Base-by-base conservation (phyloP, 495 filamentous ascomycete species). In the Daldinia decipiens region DNA sequence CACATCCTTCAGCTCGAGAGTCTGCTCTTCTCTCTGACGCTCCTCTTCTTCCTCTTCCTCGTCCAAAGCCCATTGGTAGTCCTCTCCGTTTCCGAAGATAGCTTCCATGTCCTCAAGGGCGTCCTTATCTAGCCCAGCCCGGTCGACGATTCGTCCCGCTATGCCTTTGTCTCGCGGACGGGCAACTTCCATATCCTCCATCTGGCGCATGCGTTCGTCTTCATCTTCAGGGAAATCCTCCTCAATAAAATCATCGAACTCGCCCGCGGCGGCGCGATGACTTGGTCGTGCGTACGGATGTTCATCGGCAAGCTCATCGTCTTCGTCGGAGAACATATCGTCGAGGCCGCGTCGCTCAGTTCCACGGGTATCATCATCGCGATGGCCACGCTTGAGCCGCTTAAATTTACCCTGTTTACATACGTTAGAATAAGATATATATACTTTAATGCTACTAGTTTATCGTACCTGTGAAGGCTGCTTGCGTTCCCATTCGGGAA, bases 161-260 rank as follows among this genome's bases (percentile, higher is more conserved):
- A 91, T 83, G 65, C 88, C 86, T 61, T 87, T 84, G 66, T 90
- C 84, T 63, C 84, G 83, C 2, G 93, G 90, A 38, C 91, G 86
- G 60, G 90, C 90, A 63, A 98, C 92, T 71, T 97, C 95, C 72
- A 89, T 84, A 67, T 98, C 95, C 74, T 98, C 95, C 57, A 91
- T 89, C 64, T 92, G 86, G 50, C 87, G 88, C 56, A 90, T 89
- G 19, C 86, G 83, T 71, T 95, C 87, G 43, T 87, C 93, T 60
- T 95, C 93, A 65, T 97, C 94, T 64, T 93, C 93, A 40, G 94
- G 91, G 59, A 91, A 94, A 71, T 98, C 95, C 67, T 97, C 93
- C 73, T 98, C 95, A 74, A 99, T 99, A 81, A 99, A 99, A 76
- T 94, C 95, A 58, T 92, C 95, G 74, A 98, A 94, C 75, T 99